Conservation (phyloP, 768 basidiomycete species). For the Russula abietina region DNA sequence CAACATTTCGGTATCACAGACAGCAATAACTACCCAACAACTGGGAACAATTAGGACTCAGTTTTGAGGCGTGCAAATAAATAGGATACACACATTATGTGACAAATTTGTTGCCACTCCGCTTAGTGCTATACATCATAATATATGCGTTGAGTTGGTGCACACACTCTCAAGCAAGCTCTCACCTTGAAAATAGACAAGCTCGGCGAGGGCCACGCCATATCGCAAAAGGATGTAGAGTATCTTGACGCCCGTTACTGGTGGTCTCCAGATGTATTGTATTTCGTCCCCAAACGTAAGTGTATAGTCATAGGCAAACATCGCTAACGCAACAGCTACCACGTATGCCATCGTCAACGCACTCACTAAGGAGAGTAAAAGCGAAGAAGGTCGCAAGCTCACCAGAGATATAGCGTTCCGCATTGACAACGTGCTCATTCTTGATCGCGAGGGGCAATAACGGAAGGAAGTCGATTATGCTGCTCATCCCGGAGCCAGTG, state of each 20-base stretch:
- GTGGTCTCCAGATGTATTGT: constrained; percentile 38
- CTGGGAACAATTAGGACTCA: neutral
- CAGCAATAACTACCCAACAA: neutral
- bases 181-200: constrained; percentile 31
- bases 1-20: neutral
- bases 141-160: neutral
- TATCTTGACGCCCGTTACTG: constrained; percentile 34
- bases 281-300: constrained; percentile 40
- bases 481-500: neutral
- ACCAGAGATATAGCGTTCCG: constrained; percentile 18
- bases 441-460: constrained; percentile 7
- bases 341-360: neutral
- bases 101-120: constrained; percentile 4
- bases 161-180: neutral
- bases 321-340: constrained; percentile 32
- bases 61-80: neutral
- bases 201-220: constrained; percentile 30
- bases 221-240: constrained; percentile 41
- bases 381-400: neutral
- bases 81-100: constrained; percentile 1
- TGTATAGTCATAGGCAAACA: constrained; percentile 41
- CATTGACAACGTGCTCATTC: neutral
- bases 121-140: constrained; percentile 2
- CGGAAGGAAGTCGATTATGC: neutral
- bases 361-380: neutral